These are phyloP conservation scores for Termitomyces sp. DNA, from an alignment of 1,284 basidiomycete genomes.

Conservation along the genomic window DNA sequence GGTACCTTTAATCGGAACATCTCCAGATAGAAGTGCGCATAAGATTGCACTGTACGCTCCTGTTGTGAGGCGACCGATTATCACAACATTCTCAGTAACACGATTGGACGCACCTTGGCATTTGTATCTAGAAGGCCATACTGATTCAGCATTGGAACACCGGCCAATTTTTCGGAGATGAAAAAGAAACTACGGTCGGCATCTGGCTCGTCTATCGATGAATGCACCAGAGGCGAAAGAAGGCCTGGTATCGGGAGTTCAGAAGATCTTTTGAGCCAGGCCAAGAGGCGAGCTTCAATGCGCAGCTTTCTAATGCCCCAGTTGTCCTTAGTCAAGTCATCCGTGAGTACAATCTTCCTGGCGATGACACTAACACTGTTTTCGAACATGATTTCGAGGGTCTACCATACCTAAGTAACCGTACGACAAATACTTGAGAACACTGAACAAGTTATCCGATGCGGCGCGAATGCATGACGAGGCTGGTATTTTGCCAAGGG, in stretches of 20 bases:
- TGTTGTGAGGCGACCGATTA: not conserved
- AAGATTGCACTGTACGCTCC: constrained; percentile 3
- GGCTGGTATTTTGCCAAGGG: not conserved
- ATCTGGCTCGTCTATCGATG: not conserved
- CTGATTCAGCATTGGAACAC: not conserved
- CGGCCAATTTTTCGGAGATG: constrained; percentile 1
- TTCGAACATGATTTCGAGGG: not conserved
- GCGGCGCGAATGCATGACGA: not conserved
- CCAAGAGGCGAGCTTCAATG: not conserved
- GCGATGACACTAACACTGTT: not conserved
- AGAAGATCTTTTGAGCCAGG: not conserved
- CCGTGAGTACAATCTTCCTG: not conserved
- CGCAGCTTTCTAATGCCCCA: not conserved
- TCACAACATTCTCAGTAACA: not conserved
- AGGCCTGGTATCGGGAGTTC: not conserved
- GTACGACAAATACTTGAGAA: not conserved
- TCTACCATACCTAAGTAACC: not conserved
- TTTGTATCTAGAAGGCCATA: not conserved
- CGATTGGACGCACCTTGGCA: not conserved
- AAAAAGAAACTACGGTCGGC: not conserved
- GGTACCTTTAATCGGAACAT: constrained; percentile 3
- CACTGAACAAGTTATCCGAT: constrained; percentile 3
- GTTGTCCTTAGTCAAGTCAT: not conserved
- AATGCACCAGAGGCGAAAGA: not conserved
- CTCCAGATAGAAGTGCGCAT: not conserved